Conservation (phyloP, 1,284 basidiomycete genomes). For the Leucoagaricus sp. region DNA sequence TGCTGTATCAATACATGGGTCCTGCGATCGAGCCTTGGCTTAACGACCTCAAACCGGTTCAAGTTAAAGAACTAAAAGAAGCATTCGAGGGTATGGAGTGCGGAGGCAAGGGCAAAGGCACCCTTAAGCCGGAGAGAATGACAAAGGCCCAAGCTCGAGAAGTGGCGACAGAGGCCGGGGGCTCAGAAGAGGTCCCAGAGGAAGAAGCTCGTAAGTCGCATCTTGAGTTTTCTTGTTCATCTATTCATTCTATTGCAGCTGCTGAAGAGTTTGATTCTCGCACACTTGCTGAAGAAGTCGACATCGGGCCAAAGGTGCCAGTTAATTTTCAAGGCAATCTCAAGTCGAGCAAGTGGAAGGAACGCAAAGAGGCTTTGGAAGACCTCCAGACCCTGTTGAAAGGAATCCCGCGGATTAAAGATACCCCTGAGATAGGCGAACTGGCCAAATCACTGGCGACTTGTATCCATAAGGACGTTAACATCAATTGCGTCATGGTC, state of each 20-base stretch:
- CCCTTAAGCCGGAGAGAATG: constrained; percentile 75
- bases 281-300: constrained; percentile 81
- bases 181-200: constrained; percentile 36
- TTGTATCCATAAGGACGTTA: constrained; percentile 88
- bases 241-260: constrained; percentile 18
- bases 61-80: constrained; percentile 95
- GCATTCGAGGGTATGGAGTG: constrained; percentile 85
- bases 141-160: constrained; percentile 84
- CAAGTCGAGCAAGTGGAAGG: constrained; percentile 97
- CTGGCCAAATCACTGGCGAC: constrained; percentile 77
- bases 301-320: constrained; percentile 78
- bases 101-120: constrained; percentile 81
- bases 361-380: constrained; percentile 91
- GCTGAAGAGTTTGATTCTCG: constrained; percentile 67
- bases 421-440: constrained; percentile 74
- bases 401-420: constrained; percentile 77
- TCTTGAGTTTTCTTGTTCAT: background rate
- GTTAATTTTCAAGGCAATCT: constrained; percentile 73
- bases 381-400: constrained; percentile 78
- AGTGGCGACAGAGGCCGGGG: constrained; percentile 44
- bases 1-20: constrained; percentile 89
- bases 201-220: constrained; percentile 25
- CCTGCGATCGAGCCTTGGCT: constrained; percentile 86
- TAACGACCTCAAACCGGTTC: constrained; percentile 96
- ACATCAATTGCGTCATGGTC: constrained; percentile 93